Conservation (phyloP, 306 rosid genomes). For the Castanea sativa region DNA sequence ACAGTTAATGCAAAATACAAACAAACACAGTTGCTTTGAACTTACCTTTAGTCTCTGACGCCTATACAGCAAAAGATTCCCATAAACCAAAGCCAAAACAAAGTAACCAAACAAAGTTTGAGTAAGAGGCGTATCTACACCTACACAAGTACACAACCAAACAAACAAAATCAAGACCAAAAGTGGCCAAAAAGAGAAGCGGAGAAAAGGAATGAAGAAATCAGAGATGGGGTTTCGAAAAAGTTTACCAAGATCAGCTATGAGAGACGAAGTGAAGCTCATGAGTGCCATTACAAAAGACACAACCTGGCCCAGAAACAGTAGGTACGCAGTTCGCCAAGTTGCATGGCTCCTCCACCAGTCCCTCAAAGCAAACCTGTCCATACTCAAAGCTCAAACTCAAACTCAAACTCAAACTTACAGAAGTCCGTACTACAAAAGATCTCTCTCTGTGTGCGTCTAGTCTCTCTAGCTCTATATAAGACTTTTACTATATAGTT, state of each 20-base stretch:
- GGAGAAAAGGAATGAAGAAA: background rate
- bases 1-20: background rate
- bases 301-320: conserved; percentile 59
- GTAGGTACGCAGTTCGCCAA: conserved; percentile 22
- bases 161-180: no score
- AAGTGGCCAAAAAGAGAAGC: background rate
- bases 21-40: no score
- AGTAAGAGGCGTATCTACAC: conserved; percentile 58
- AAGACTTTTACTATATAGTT: no score
- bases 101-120: conserved; percentile 47
- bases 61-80: conserved; percentile 53
- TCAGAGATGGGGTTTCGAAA: background rate
- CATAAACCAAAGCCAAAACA: conserved; percentile 54
- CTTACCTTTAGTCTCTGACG: conserved; percentile 46
- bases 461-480: no score
- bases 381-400: conserved; percentile 21
- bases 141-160: conserved; percentile 15
- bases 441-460: no score
- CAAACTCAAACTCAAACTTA: no score
- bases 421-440: no score
- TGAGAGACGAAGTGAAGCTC: conserved; percentile 63
- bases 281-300: conserved; percentile 45
- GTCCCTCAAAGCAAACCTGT: background rate
- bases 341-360: conserved; percentile 33
- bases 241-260: conserved; percentile 45